phyloP scores from a whole-genome alignment of 225 moss, liverwort and hornwort species.

The Antitrichia curtipendula region DNA sequence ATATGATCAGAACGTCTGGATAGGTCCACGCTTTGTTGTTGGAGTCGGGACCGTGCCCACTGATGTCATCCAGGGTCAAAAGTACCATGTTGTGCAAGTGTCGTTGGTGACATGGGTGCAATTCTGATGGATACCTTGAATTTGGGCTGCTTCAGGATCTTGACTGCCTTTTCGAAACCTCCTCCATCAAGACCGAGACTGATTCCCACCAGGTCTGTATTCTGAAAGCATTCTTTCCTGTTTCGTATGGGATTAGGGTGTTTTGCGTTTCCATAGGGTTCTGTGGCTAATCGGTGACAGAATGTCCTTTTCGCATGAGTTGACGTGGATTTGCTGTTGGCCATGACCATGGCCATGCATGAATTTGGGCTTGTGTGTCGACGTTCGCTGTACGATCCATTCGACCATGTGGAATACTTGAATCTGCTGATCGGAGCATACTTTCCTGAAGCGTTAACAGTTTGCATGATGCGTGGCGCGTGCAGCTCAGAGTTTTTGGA shows the following conservation, averaged over 20 bases:
- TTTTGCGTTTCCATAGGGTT: background rate
- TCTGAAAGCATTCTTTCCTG: background rate
- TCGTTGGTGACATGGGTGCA: background rate
- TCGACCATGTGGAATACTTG: background rate
- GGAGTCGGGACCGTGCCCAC: background rate
- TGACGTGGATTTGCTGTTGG: background rate
- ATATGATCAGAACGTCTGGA: background rate
- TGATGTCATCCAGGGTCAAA: background rate
- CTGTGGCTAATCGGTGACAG: background rate
- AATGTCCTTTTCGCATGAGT: background rate
- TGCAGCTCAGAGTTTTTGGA: slow-evolving; percentile 92
- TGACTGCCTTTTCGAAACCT: slow-evolving; percentile 74
- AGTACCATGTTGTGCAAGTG: background rate
- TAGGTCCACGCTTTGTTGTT: background rate
- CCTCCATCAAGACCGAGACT: slow-evolving; percentile 74
- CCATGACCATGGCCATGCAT: background rate
- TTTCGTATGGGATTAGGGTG: background rate
- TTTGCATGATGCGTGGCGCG: background rate
- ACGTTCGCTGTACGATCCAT: background rate
- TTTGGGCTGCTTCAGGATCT: slow-evolving; percentile 44
- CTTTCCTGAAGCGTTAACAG: background rate
- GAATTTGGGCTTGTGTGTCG: background rate
- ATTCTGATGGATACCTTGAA: background rate
- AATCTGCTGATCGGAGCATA: background rate
- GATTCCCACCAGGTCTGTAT: slow-evolving; percentile 53